A percentile compares a stretch with the other conserved stretches of the same genome.
Conservation (phyloP, 257 asterid species). For the Nicotiana attenuata region DNA sequence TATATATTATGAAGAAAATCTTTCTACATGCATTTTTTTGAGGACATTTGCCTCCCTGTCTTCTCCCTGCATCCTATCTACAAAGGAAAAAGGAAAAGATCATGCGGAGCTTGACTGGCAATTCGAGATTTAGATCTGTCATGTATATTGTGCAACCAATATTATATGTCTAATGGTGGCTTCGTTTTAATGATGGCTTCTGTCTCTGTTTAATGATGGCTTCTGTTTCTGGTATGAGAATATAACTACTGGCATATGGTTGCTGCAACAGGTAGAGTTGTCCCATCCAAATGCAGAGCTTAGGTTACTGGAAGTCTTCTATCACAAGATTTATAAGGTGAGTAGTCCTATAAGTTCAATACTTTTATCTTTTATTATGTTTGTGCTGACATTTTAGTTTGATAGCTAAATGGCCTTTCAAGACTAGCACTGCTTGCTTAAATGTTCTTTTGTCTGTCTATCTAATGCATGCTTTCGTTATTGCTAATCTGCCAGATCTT, state of each 20-base stretch:
- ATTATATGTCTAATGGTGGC: background rate
- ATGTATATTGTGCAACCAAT: slow-evolving; percentile 3
- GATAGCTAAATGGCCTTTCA: background rate
- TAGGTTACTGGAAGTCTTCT: slow-evolving; percentile 48
- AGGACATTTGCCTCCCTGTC: background rate
- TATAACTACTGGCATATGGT: background rate
- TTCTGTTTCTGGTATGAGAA: background rate
- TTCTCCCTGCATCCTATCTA: background rate
- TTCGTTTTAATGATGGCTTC: background rate
- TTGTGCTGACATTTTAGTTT: slow-evolving; percentile 11
- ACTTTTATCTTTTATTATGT: slow-evolving; percentile 2
- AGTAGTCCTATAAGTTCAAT: background rate
- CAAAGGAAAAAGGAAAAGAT: background rate
- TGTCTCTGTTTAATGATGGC: background rate
- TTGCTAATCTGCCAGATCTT: slow-evolving; percentile 61
- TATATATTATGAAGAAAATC: background rate
- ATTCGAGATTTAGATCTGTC: background rate
- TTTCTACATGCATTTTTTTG: background rate
- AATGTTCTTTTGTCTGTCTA: background rate
- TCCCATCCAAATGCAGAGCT: slow-evolving; percentile 48
- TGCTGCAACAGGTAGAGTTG: slow-evolving; percentile 39
- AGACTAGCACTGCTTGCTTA: background rate
- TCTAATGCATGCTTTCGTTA: background rate
- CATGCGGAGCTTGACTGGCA: background rate
- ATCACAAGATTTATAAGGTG: slow-evolving; percentile 54